phyloP scores from a whole-genome alignment of 2,329 filamentous ascomycete genomes.

The Penicillium sp. region DNA sequence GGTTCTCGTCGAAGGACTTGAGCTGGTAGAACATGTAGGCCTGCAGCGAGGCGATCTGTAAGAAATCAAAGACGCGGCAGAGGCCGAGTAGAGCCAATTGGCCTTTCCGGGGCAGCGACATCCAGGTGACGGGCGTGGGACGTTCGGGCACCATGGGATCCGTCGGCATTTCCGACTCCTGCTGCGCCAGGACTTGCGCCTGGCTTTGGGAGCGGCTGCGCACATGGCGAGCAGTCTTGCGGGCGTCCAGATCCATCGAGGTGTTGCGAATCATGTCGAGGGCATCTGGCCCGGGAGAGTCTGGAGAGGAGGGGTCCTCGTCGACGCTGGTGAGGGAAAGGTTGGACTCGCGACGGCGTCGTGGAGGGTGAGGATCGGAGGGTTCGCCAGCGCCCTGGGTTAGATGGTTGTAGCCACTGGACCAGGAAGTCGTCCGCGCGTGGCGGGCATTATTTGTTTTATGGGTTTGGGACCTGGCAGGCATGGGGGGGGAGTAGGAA shows the following conservation, averaged over 20 bases:
- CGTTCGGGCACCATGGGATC: slow-evolving; percentile 12
- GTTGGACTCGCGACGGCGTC: slow-evolving; percentile 36
- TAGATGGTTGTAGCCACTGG: slow-evolving; percentile 32
- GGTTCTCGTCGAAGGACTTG: slow-evolving; percentile 64
- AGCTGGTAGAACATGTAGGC: slow-evolving; percentile 84
- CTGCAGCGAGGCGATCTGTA: slow-evolving; percentile 41
- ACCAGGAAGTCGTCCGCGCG: slow-evolving; percentile 37
- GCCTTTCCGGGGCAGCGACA: slow-evolving; percentile 39
- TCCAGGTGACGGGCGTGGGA: slow-evolving; percentile 38
- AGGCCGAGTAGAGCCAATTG: slow-evolving; percentile 39
- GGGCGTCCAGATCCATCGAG: slow-evolving; percentile 30
- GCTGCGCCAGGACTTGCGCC: slow-evolving; percentile 19
- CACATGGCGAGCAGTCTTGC: slow-evolving; percentile 25
- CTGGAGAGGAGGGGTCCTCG: slow-evolving; percentile 27
- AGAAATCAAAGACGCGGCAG: slow-evolving; percentile 42
- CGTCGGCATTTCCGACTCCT: slow-evolving; percentile 21
- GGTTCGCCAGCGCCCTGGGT: slow-evolving; percentile 24
- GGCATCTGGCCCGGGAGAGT: slow-evolving; percentile 23
- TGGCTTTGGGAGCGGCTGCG: slow-evolving; percentile 34
- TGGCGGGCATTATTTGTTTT: slow-evolving; percentile 37
- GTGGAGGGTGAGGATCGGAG: slow-evolving; percentile 22
- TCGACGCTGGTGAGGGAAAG: slow-evolving; percentile 32
- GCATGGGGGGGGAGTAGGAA: slow-evolving; percentile 20
- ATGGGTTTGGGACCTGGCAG: slow-evolving; percentile 20
- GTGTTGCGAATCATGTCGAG: slow-evolving; percentile 32